Percentiles rank a stretch among this genome's conserved stretches.
These are phyloP conservation scores for Aspergillus affinis DNA, from an alignment of 495 filamentous ascomycete species.

Conservation along the genomic window DNA sequence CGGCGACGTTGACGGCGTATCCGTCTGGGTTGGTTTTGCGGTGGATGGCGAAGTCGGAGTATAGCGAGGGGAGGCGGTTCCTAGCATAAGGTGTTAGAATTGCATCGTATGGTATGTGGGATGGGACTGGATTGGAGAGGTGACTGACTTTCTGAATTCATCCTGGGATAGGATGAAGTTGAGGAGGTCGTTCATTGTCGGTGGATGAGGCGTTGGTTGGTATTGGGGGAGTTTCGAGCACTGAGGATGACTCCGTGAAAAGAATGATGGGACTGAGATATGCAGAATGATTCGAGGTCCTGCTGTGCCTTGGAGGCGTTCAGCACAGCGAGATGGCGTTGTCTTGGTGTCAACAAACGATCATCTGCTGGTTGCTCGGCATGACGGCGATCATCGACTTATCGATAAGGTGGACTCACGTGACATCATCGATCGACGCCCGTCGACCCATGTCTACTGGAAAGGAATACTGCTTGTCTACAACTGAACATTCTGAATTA, in stretches of 20 bases:
- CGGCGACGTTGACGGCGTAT: constrained; percentile 78
- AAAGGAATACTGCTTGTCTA: background rate
- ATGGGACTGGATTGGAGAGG: background rate
- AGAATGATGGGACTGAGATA: background rate
- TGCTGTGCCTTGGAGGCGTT: background rate
- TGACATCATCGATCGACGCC: background rate
- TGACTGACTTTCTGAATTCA: constrained; percentile 60
- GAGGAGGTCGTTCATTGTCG: constrained; percentile 58
- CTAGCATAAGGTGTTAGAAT: constrained; percentile 38
- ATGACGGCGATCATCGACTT: constrained; percentile 9
- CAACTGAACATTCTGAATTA: too few relatives aligned
- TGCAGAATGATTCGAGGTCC: background rate
- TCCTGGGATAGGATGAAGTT: constrained; percentile 60
- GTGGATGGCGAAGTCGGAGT: constrained; percentile 85
- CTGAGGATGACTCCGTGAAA: background rate
- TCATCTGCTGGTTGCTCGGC: constrained; percentile 7
- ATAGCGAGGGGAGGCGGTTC: constrained; percentile 84
- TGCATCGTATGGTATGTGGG: background rate
- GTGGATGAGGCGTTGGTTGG: constrained; percentile 4
- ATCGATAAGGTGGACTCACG: constrained; percentile 16
- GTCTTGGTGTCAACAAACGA: constrained; percentile 8
- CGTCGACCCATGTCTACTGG: too few relatives aligned
- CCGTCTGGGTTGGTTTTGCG: constrained; percentile 85
- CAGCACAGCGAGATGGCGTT: background rate
- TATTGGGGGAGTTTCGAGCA: background rate